Evolutionary conservation across 2,329 filamentous ascomycete species (phyloP), one percentile per base, ranked within the genome.

Genomic region (Xylaria sp.): DNA sequence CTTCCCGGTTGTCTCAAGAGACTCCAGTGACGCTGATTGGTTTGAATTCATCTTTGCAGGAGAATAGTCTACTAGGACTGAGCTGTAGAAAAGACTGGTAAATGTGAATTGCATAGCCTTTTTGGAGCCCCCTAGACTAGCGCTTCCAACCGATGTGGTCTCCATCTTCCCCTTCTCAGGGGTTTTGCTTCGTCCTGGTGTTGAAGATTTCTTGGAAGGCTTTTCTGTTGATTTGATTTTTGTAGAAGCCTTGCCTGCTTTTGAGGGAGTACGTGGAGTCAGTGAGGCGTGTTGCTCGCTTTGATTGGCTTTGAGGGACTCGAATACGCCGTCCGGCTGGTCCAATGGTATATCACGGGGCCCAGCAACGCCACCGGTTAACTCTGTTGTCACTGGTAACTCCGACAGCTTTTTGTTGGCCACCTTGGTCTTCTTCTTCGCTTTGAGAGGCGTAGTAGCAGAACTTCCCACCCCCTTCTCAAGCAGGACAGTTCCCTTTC

Each of bases 361-460:
- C 18, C 25, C 21, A 18, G 23, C 47, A 48, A 48, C 12, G 47
- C 21, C 18, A 48, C 47, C 21, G 13, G 21, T 48, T 23, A n/a
- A 48, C 18, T 48, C 23, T 23, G 23, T 48, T 23, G 47, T 48
- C 47, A 23, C 21, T 25, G 23, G 18, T 12, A 13, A 9, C 16
- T 9, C n/a, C 18, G 47, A 48, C 6, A n/a, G 21, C 47, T 48
- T 48, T 5, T 48, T n/a, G 16, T 48, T 25, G 21, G 47, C n/a
- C n/a, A 25, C n/a, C 47, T 48, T 48, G n/a, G n/a, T 48, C 47
- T 48, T 48, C n/a, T 48, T 25, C 47, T 48, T 48, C 47, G 47
- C 23, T 18, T 8, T 48, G 21, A 13, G 47, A 4, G 47, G 8
- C 18, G 47, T 23, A 48, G 47, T 23, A 8, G n/a, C 21, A n/a